phyloP scores from a whole-genome alignment of 2,329 filamentous ascomycete genomes.

The Chaetothyriales sp. region DNA sequence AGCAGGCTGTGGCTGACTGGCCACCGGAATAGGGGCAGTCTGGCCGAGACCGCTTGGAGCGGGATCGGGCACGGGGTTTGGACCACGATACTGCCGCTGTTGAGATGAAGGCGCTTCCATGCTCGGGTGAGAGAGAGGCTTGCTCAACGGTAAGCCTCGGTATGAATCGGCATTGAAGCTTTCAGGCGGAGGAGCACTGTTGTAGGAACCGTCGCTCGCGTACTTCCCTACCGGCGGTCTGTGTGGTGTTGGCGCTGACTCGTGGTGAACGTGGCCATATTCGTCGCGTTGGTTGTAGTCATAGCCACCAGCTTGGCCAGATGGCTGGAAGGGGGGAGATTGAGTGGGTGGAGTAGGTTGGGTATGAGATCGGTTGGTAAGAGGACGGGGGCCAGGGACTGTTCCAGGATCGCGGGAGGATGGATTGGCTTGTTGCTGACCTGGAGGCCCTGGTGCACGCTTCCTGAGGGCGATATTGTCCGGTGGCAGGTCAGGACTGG shows the following conservation, averaged over 20 bases:
- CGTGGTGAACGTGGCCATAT: not conserved
- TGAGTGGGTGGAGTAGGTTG: not conserved
- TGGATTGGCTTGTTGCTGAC: conserved; percentile 7
- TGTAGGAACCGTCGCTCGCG: not conserved
- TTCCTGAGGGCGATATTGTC: not conserved
- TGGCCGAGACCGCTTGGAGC: not conserved
- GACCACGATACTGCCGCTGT: not conserved
- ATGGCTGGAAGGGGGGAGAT: not conserved
- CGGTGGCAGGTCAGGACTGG: not conserved
- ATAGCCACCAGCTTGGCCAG: not conserved
- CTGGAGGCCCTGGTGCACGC: conserved; percentile 9
- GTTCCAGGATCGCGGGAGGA: conserved; percentile 7
- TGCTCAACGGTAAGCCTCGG: not conserved
- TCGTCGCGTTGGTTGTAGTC: not conserved
- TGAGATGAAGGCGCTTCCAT: conserved; percentile 16
- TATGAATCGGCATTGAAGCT: not conserved
- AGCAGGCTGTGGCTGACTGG: conserved; percentile 1
- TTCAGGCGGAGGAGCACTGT: not conserved
- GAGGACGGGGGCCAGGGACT: conserved; percentile 3
- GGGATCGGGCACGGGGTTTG: not conserved
- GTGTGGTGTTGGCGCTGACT: not conserved
- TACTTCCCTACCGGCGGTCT: not conserved
- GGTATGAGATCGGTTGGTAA: not conserved
- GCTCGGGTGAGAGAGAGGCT: conserved; percentile 21
- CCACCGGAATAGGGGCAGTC: not conserved